phyloP scores from a whole-genome alignment of 2,329 filamentous ascomycete genomes.

The Cladobotryum mycophilum region DNA sequence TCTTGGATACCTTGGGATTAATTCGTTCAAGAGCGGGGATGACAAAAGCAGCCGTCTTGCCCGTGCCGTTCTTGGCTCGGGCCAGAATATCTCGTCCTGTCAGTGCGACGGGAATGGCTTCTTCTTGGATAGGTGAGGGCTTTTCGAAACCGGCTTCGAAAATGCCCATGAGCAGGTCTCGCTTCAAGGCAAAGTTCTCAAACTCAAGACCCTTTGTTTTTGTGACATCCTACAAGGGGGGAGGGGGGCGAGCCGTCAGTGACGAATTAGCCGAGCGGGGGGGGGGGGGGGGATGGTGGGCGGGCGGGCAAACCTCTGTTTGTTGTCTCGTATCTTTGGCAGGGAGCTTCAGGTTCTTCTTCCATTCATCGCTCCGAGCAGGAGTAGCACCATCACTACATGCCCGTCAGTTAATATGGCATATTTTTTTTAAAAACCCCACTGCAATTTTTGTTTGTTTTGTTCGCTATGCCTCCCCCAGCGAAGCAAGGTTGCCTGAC shows the following conservation, averaged over 20 bases:
- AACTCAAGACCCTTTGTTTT: slow-evolving; percentile 97
- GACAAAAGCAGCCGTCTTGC: slow-evolving; percentile 96
- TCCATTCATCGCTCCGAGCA: slow-evolving; percentile 59
- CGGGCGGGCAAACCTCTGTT: slow-evolving; percentile 56
- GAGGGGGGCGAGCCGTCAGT: slow-evolving; percentile 12
- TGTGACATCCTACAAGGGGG: slow-evolving; percentile 72
- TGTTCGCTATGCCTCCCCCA: background rate
- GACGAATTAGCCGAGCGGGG: no score
- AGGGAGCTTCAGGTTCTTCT: slow-evolving; percentile 64
- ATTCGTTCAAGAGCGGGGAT: slow-evolving; percentile 93
- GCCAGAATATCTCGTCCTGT: slow-evolving; percentile 93
- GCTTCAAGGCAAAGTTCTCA: slow-evolving; percentile 92
- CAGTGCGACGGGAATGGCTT: slow-evolving; percentile 93
- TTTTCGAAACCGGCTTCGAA: slow-evolving; percentile 99
- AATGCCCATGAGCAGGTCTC: slow-evolving; percentile 96
- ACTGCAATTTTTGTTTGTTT: slow-evolving; percentile 11
- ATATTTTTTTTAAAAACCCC: background rate
- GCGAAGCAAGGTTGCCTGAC: slow-evolving; percentile 24
- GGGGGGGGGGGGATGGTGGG: no score
- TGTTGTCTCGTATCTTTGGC: slow-evolving; percentile 70
- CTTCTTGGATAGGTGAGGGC: slow-evolving; percentile 98
- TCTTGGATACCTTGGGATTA: slow-evolving; percentile 94
- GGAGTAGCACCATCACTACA: slow-evolving; percentile 35
- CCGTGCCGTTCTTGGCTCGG: slow-evolving; percentile 95
- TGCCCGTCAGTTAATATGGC: slow-evolving; percentile 27